Evolutionary conservation across 1,284 basidiomycete genomes (phyloP).

Genomic region (Anthracocystis walkeri): DNA sequence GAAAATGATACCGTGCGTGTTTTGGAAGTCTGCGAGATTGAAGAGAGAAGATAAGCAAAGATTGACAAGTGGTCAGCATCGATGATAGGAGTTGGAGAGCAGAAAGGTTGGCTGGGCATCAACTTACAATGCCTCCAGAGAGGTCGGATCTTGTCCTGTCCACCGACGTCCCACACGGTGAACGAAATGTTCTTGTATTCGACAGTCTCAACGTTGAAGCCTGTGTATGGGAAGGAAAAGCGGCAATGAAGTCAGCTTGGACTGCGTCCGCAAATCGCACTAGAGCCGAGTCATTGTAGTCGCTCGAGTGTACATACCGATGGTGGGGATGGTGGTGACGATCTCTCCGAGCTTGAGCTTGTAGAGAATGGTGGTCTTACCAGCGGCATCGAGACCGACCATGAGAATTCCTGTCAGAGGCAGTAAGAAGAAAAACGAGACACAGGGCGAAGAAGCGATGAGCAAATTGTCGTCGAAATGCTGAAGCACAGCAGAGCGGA

Average conservation of each 20-base stretch:
- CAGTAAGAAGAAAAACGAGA: background rate
- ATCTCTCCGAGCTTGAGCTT: slow-evolving; percentile 99
- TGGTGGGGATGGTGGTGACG: slow-evolving; percentile 99
- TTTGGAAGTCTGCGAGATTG: slow-evolving; percentile 86
- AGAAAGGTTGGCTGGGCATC: no score
- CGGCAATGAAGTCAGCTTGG: background rate
- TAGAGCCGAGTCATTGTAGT: background rate
- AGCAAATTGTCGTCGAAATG: background rate
- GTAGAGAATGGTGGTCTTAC: slow-evolving; percentile 86
- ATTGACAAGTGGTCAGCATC: background rate
- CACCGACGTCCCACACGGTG: slow-evolving; percentile 99
- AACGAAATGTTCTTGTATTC: slow-evolving; percentile 99
- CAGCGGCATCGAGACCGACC: slow-evolving; percentile 96
- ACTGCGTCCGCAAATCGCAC: background rate
- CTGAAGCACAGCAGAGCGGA: background rate
- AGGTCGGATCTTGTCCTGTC: slow-evolving; percentile 77
- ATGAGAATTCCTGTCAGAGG: slow-evolving; percentile 71
- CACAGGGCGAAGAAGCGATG: slow-evolving; percentile 5
- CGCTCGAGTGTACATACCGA: slow-evolving; percentile 70
- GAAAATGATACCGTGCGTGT: slow-evolving; percentile 99
- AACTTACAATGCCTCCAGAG: slow-evolving; percentile 98
- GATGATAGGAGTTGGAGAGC: background rate
- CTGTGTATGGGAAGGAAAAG: slow-evolving; percentile 69
- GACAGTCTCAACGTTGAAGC: slow-evolving; percentile 89
- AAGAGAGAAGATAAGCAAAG: background rate